Conservation (phyloP, 352 stramenopile species). For the Phytophthora litchii region DNA sequence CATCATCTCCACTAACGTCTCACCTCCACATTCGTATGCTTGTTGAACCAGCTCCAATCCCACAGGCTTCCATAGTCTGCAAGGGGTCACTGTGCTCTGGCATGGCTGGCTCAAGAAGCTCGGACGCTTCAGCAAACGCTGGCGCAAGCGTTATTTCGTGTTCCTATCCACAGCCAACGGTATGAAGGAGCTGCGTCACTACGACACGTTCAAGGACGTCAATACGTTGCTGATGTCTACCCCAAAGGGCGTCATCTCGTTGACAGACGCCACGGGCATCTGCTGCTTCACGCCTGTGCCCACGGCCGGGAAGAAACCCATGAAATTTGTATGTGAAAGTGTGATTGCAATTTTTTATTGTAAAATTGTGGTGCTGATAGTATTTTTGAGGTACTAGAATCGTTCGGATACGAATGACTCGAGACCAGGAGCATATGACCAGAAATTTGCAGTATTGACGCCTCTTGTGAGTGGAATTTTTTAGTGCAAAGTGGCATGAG, state of each 20-base stretch:
- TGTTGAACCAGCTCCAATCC: slow-evolving; percentile 47
- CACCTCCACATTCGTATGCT: slow-evolving; percentile 8
- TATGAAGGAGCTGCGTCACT: slow-evolving; percentile 80
- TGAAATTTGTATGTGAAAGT: slow-evolving; percentile 59
- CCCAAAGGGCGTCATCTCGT: slow-evolving; percentile 73
- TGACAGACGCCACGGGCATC: slow-evolving; percentile 76
- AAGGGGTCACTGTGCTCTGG: slow-evolving; percentile 77
- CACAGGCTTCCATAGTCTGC: slow-evolving; percentile 52
- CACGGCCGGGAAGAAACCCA: slow-evolving; percentile 47
- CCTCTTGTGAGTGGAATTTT: slow-evolving; percentile 48
- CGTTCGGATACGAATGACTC: slow-evolving; percentile 61
- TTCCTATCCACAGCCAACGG: slow-evolving; percentile 72
- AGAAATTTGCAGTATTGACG: slow-evolving; percentile 81
- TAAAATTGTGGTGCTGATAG: neutral
- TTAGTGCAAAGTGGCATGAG: neutral
- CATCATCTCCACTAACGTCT: slow-evolving; percentile 3
- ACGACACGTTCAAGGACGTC: slow-evolving; percentile 72
- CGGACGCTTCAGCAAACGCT: slow-evolving; percentile 82
- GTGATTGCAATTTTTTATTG: neutral
- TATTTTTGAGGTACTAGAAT: slow-evolving; percentile 34
- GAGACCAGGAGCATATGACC: slow-evolving; percentile 59
- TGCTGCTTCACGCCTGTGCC: slow-evolving; percentile 70
- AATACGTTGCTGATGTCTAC: slow-evolving; percentile 61
- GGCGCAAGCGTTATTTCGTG: slow-evolving; percentile 79
- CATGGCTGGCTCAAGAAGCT: slow-evolving; percentile 88